Evolutionary conservation across 148 eudicot species (phyloP).

Genomic region (Fagopyrum homotropicum): DNA sequence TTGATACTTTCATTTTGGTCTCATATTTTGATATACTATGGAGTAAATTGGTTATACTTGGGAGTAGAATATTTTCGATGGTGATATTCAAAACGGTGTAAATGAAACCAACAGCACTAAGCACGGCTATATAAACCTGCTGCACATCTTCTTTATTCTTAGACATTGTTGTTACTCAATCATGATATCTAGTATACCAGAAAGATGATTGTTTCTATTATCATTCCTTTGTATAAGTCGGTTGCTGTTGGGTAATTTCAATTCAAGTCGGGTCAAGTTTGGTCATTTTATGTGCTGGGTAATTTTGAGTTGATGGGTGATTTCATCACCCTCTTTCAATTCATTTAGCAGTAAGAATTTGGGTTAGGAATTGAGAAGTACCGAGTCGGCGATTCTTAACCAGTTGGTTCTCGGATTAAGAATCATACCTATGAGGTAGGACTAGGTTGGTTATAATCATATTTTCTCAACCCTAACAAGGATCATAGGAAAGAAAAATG

Average conservation of each 20-base stretch:
- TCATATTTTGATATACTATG: neutral
- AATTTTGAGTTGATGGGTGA: neutral
- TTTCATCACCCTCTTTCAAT: no score
- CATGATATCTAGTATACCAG: neutral
- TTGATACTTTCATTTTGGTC: neutral
- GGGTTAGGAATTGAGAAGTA: neutral
- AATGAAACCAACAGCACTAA: conserved; percentile 1
- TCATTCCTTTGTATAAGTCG: neutral
- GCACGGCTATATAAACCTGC: neutral
- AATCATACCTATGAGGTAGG: no score
- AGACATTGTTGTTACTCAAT: neutral
- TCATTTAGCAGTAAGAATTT: neutral
- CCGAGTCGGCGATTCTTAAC: neutral
- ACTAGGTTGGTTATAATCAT: no score
- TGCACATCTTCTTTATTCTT: neutral
- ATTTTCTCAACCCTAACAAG: neutral
- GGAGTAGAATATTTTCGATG: conserved; percentile 5
- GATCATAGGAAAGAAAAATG: neutral
- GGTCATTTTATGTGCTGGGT: neutral
- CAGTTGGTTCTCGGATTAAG: no score
- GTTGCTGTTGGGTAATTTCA: no score
- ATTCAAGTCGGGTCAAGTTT: no score
- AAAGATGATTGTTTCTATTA: neutral
- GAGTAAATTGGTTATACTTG: neutral
- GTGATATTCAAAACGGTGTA: neutral